Percentiles rank a stretch among this genome's conserved stretches.
Evolutionary conservation across 305 asterid genomes (phyloP).

Genomic region (Fraxinus latifolia): DNA sequence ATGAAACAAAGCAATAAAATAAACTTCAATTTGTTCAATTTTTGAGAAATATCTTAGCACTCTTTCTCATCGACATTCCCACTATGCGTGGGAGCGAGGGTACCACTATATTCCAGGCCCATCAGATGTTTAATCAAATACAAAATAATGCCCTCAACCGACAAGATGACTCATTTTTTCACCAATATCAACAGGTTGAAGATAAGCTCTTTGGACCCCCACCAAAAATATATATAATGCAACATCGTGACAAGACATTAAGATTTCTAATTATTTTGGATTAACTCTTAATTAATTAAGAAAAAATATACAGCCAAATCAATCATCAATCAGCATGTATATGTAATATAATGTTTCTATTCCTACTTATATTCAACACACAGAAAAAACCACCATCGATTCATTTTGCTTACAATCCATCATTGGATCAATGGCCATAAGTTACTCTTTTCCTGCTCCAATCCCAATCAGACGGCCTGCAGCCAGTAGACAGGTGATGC

Average conservation of each 20-base stretch:
- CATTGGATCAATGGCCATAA: constrained; percentile 32
- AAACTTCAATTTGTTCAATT: too few species aligned
- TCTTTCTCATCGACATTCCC: too few species aligned
- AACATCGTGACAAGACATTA: constrained; percentile 39
- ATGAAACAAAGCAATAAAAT: too few species aligned
- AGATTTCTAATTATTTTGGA: background rate
- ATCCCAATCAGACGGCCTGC: background rate
- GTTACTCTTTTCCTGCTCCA: constrained; percentile 25
- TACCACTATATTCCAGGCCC: too few species aligned
- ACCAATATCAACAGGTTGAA: constrained; percentile 28
- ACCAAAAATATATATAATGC: constrained; percentile 28
- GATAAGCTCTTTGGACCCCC: constrained; percentile 39
- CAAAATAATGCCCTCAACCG: background rate
- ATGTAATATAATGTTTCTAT: background rate
- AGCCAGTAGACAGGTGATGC: constrained; percentile 15
- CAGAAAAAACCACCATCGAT: background rate
- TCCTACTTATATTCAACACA: background rate
- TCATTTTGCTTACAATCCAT: background rate
- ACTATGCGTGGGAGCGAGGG: too few species aligned
- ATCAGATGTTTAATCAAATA: background rate
- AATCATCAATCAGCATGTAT: background rate
- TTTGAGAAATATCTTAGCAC: too few species aligned
- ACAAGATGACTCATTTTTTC: constrained; percentile 33
- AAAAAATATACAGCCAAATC: background rate
- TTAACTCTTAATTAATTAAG: background rate